phyloP scores from a whole-genome alignment of 257 asterid genomes.

The Salvia miltiorrhiza region DNA sequence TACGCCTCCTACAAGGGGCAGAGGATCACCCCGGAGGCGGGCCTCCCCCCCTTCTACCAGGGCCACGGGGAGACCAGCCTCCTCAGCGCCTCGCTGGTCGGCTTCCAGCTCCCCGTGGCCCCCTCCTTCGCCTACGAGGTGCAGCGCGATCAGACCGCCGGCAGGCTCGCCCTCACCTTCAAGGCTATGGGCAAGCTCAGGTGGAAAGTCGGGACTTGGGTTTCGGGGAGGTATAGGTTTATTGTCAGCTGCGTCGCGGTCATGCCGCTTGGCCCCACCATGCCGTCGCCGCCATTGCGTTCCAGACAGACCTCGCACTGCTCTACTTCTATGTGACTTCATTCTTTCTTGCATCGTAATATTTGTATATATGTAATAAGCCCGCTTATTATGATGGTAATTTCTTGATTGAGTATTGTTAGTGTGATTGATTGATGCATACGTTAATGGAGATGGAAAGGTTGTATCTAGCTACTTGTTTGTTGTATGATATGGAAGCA shows the following conservation, averaged over 20 bases:
- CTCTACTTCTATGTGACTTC: conserved; percentile 59
- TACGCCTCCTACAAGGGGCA: conserved; percentile 79
- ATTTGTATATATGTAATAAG: background rate
- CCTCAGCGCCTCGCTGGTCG: conserved; percentile 59
- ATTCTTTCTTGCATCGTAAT: background rate
- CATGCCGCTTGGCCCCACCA: conserved; percentile 52
- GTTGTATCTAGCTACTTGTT: background rate
- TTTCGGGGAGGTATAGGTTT: conserved; percentile 83
- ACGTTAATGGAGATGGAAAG: conserved; percentile 14
- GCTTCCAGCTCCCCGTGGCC: conserved; percentile 61
- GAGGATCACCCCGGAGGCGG: conserved; percentile 51
- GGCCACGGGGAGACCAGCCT: conserved; percentile 61
- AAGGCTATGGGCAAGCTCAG: conserved; percentile 65
- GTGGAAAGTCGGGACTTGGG: conserved; percentile 96
- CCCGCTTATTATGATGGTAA: background rate
- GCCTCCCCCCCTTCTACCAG: conserved; percentile 75
- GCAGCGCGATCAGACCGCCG: conserved; percentile 48
- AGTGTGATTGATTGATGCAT: conserved; percentile 9
- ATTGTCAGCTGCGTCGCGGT: conserved; percentile 57
- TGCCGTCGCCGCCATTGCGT: conserved; percentile 59
- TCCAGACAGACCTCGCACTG: conserved; percentile 66
- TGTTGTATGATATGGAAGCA: background rate
- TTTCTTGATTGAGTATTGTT: background rate
- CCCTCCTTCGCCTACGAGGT: conserved; percentile 67
- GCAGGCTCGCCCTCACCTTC: conserved; percentile 44